Evolutionary conservation across 495 filamentous ascomycete species (phyloP), one percentile per base, ranked within the genome.

Genomic region (Penicilliopsis zonata): DNA sequence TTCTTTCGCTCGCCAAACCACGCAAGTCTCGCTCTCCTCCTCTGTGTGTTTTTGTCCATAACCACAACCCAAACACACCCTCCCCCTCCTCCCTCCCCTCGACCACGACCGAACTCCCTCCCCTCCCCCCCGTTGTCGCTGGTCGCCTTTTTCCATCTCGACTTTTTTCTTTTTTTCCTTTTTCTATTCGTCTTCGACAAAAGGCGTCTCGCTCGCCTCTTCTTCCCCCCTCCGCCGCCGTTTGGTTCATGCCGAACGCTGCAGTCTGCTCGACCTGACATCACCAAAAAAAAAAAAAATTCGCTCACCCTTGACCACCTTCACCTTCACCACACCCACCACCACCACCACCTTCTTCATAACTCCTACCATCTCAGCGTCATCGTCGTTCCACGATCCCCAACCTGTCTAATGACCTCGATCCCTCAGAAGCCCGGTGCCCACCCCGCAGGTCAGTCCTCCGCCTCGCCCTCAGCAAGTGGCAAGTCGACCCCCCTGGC

Each of bases 401-500:
- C 40, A 45, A 57, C 59, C 54, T 59, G 58, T 61, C 59, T 63
- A 66, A 66, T 66, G 62, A 66, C 40, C 54, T 66, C 59, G 52
- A 59, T 55, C 58, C 55, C 57, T 55, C 50, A 52, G 41, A 54
- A 65, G 55, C 57, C 62, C 55, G 53, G 61, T 56, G 48, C 59
- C 57, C 59, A 68, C 62, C 60, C 57, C 55, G 57, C 65, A 67
- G 60, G 65, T 66, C 53, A 62, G 55, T 67, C 59, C 57, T 59
- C 70, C 35, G 57, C 63, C 42, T 65, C 64, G 37, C 49, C 75
- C 60, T 65, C 76, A 59, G 55, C 67, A 43, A 68, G 69, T 62
- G 75, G 66, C 59, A 63, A 68, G 53, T 65, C 75, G 49, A 57
- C 74, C 38, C 57, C 74, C 52, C 77, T 80, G 75, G 58, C 59